Base-by-base conservation (phyloP, 495 filamentous ascomycete species). In the Staphylotrichum longicolle region DNA sequence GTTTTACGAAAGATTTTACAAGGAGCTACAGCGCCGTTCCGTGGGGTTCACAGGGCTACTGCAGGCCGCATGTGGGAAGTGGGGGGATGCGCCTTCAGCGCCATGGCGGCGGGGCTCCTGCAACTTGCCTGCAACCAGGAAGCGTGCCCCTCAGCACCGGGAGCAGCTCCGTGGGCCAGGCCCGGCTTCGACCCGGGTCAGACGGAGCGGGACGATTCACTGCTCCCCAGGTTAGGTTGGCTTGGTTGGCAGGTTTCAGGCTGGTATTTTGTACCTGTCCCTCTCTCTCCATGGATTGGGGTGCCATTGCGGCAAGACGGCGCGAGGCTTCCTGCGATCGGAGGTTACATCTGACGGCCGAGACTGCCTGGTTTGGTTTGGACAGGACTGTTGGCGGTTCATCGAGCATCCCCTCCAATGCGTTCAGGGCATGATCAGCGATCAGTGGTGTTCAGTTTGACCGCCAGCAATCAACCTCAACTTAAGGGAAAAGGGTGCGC, bases 1-100 rank as follows among this genome's bases (percentile, higher is more conserved):
- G 41, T 68, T 67, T 68, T 64, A 68, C 56, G 54, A 53, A 62
- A 66, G 55, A 50, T 41, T 67, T 65, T 68, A 65, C 62, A 65
- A 57, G 65, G 67, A 62, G 50, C 33, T 34, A 52, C 14, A 15
- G 62, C 56, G 32, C 35, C 45, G 56, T 30, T 10, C 35, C 59
- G 68, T 65, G 65, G 67, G 67, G 65, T 65, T 52, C 11, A 49
- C 42, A 51, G 57, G 15, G 14, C 39, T 53, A 15, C 40, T 44
- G 58, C 63, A 33, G 12, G 34, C 57, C 52, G 37, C 39, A 37
- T 34, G 45, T 41, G 55, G 54, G 57, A 53, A 34, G 62, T 56
- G 52, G 60, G 56, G 41, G 46, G 12, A 48, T 45, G 42, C 42
- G 5, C 9, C 42, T 8, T 12, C n/a, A 12, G 5, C 11, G 5